These are phyloP conservation scores for Phytophthora pisi DNA, from an alignment of 352 stramenopile species.

Conservation along the genomic window DNA sequence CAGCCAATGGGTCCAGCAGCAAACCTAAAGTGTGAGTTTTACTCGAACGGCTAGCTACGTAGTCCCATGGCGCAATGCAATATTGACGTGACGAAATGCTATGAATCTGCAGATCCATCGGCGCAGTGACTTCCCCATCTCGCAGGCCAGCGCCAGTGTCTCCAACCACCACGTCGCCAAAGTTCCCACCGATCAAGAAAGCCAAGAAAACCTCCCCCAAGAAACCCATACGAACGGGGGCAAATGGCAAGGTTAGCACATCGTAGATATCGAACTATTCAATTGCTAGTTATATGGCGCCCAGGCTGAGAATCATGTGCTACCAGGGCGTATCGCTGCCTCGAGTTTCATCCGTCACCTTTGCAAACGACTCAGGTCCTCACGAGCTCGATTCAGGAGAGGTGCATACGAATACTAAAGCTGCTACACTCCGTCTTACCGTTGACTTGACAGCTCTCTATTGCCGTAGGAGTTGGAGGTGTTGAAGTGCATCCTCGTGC, in stretches of 20 bases:
- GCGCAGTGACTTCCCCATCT: conserved; percentile 13
- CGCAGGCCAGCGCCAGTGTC: conserved; percentile 9
- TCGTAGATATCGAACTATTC: not conserved
- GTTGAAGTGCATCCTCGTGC: conserved; percentile 89
- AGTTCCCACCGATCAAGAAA: conserved; percentile 39
- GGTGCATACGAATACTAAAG: conserved; percentile 26
- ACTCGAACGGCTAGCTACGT: not conserved
- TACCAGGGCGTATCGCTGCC: conserved; percentile 38
- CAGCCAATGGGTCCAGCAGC: conserved; percentile 19
- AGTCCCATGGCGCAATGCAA: not conserved
- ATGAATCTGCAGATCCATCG: not conserved
- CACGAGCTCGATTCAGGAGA: conserved; percentile 58
- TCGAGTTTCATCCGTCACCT: conserved; percentile 44
- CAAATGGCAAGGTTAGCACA: conserved; percentile 23
- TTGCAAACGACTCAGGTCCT: conserved; percentile 28
- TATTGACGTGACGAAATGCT: not conserved
- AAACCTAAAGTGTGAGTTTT: conserved; percentile 22
- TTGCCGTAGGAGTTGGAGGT: conserved; percentile 79
- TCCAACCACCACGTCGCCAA: conserved; percentile 8
- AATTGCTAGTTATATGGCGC: not conserved
- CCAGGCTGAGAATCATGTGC: not conserved
- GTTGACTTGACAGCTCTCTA: no score
- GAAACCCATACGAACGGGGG: conserved; percentile 6
- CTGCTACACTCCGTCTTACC: no score
- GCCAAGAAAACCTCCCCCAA: conserved; percentile 21